Conservation (phyloP, 78 protist species). For the Dictyostelium capitatum region DNA sequence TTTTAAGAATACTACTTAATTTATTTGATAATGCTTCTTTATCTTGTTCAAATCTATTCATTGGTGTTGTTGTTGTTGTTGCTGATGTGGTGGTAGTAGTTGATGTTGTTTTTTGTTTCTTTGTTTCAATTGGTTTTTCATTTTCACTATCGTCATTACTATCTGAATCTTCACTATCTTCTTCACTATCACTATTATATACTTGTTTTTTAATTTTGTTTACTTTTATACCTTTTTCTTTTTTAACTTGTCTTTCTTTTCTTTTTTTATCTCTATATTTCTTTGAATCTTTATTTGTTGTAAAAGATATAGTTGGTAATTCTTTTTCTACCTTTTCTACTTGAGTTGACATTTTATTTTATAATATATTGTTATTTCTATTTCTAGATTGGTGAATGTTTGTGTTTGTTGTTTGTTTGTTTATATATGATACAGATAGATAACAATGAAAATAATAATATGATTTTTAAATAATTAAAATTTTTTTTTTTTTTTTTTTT, state of each 20-base stretch:
- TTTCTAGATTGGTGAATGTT: too few relatives aligned
- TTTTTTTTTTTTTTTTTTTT: too few relatives aligned
- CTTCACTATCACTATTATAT: slow-evolving; percentile 50
- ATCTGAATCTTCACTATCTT: neutral
- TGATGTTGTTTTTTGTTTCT: neutral
- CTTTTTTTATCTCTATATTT: slow-evolving; percentile 72
- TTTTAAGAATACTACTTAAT: slow-evolving; percentile 23
- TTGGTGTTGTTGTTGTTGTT: neutral
- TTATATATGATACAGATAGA: neutral
- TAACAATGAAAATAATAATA: too few relatives aligned
- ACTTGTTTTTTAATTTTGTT: slow-evolving; percentile 45
- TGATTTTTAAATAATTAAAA: too few relatives aligned
- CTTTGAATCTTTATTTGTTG: slow-evolving; percentile 36
- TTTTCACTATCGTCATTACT: neutral
- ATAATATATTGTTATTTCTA: neutral
- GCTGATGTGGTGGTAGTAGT: too few relatives aligned
- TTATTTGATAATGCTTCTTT: slow-evolving; percentile 39
- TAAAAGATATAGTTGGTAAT: slow-evolving; percentile 32
- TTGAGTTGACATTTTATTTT: neutral
- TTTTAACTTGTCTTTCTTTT: slow-evolving; percentile 66
- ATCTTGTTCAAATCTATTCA: neutral
- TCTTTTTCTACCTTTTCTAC: slow-evolving; percentile 20
- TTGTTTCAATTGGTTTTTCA: neutral
- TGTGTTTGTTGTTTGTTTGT: neutral
- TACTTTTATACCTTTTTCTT: slow-evolving; percentile 64